A percentile compares a stretch with the other conserved stretches of the same genome.
Evolutionary conservation across 306 rosid genomes (phyloP).

Genomic region (Cyclanthera cordifolia): DNA sequence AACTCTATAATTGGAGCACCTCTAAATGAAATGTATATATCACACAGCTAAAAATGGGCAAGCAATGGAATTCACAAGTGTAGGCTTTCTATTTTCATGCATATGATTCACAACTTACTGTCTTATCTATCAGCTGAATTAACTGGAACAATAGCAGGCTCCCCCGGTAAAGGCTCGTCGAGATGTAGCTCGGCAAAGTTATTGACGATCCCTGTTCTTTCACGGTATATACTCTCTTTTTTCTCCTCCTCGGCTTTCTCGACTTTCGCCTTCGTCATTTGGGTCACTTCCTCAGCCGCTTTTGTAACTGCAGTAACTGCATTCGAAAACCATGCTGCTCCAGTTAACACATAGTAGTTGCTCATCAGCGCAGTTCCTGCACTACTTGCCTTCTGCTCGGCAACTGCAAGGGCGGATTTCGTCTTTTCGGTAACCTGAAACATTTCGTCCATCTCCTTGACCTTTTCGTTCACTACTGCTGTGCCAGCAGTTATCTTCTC

Average conservation of each 20-base stretch:
- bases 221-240: conserved; percentile 24
- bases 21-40: conserved; percentile 4
- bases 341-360: conserved; percentile 39
- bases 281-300: conserved; percentile 51
- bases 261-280: conserved; percentile 53
- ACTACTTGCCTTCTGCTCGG: conserved; percentile 64
- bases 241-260: conserved; percentile 50
- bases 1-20: conserved; percentile 15
- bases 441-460: conserved; percentile 51
- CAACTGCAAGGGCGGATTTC: conserved; percentile 42
- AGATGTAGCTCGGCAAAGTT: too few species aligned
- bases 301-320: conserved; percentile 45
- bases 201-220: conserved; percentile 31
- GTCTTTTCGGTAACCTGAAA: conserved; percentile 54
- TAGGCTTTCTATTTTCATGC: conserved; percentile 6
- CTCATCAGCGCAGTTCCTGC: conserved; percentile 63
- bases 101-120: conserved; percentile 18
- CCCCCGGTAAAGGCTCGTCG: conserved; percentile 25
- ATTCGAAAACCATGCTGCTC: conserved; percentile 53
- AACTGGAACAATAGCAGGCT: conserved; percentile 27
- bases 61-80: conserved; percentile 12
- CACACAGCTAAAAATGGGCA: conserved; percentile 10
- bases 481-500: conserved; percentile 50
- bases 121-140: conserved; percentile 31
- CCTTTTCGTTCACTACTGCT: conserved; percentile 42